phyloP scores from a whole-genome alignment of 805 yeast genomes.

The Komagataella populi region DNA sequence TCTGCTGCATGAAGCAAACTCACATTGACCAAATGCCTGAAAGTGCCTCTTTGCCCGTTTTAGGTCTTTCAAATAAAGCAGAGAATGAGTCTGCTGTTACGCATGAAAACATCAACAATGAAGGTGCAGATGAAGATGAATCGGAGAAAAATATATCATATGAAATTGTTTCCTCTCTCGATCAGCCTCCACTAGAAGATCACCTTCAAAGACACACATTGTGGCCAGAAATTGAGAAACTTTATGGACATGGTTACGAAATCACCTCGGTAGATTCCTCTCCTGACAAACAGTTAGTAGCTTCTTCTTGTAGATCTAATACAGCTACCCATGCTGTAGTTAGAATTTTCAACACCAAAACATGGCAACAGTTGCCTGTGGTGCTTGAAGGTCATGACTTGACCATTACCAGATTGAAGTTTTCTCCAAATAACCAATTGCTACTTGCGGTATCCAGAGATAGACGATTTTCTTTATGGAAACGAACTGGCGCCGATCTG shows the following conservation, averaged over 20 bases:
- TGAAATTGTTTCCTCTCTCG: slow-evolving; percentile 31
- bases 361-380: slow-evolving; percentile 47
- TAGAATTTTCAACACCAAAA: slow-evolving; percentile 52
- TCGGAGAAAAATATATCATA: slow-evolving; percentile 24
- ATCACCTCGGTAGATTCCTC: slow-evolving; percentile 66
- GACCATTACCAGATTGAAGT: slow-evolving; percentile 74
- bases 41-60: slow-evolving; percentile 81
- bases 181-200: slow-evolving; percentile 74
- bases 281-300: slow-evolving; percentile 48
- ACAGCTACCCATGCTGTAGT: slow-evolving; percentile 74
- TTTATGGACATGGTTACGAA: slow-evolving; percentile 97
- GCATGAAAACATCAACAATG: slow-evolving; percentile 21
- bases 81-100: slow-evolving; percentile 35
- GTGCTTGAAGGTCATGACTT: slow-evolving; percentile 56
- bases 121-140: slow-evolving; percentile 23
- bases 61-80: slow-evolving; percentile 89
- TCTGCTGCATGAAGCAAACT: slow-evolving; percentile 29
- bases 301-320: slow-evolving; percentile 89
- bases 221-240: slow-evolving; percentile 90
- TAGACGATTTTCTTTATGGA: slow-evolving; percentile 73
- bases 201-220: slow-evolving; percentile 81
- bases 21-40: slow-evolving; percentile 42
- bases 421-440: slow-evolving; percentile 53
- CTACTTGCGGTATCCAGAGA: slow-evolving; percentile 80
- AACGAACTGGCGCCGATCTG: slow-evolving; percentile 19